These are phyloP conservation scores for Knoxdaviesia proteae DNA, from an alignment of 2,329 filamentous ascomycete species.

Conservation along the genomic window DNA sequence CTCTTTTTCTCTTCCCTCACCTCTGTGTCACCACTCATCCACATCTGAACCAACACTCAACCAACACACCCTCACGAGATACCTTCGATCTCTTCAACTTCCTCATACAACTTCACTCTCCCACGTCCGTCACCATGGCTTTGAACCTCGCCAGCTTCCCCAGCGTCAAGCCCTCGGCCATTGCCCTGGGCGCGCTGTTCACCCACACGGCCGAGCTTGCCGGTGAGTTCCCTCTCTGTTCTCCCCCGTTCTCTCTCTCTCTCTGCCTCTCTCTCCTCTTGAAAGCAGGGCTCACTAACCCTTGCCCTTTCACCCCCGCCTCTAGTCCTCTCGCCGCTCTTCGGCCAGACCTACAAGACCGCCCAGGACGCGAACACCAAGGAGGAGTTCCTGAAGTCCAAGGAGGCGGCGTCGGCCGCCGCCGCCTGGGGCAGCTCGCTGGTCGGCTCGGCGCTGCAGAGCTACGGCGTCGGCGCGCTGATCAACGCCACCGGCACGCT, in stretches of 20 bases:
- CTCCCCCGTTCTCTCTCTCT: neutral
- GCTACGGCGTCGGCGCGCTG: constrained; percentile 73
- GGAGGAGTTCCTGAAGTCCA: constrained; percentile 88
- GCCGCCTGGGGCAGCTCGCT: constrained; percentile 81
- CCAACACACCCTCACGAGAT: no score
- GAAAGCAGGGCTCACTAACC: neutral
- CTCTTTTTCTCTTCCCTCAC: no score
- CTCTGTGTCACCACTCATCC: no score
- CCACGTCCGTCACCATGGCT: no score
- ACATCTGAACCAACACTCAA: no score
- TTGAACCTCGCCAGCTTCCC: constrained; percentile 22
- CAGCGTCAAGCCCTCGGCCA: constrained; percentile 90
- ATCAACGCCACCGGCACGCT: constrained; percentile 91
- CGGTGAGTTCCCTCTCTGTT: constrained; percentile 10
- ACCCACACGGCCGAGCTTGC: constrained; percentile 82
- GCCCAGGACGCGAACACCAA: constrained; percentile 82
- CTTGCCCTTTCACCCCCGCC: neutral
- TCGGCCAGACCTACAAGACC: constrained; percentile 85
- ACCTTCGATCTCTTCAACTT: no score
- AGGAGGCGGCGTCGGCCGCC: constrained; percentile 74
- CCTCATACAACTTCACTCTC: no score
- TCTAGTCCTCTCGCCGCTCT: constrained; percentile 60
- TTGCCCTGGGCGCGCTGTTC: constrained; percentile 89
- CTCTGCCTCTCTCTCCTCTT: no score
- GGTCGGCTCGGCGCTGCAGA: constrained; percentile 70